A percentile compares a stretch with the other conserved stretches of the same genome.
Conservation (phyloP, 2,329 filamentous ascomycete species). For the Penicillium capsulatum region DNA sequence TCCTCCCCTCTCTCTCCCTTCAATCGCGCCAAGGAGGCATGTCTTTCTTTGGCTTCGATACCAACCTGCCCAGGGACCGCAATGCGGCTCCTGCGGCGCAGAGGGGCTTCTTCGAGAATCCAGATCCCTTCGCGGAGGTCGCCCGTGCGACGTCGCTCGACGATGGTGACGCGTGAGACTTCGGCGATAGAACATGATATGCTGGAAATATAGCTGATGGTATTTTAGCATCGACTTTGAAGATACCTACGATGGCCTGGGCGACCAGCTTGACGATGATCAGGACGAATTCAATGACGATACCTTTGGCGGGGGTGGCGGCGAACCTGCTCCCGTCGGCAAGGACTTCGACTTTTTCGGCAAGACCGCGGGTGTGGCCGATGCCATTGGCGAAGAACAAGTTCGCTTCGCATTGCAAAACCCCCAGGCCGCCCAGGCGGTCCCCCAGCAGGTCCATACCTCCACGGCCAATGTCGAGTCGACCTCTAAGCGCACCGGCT, state of each 20-base stretch:
- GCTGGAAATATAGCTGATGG: slow-evolving; percentile 1
- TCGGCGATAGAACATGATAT: slow-evolving; percentile 9
- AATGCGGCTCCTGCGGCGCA: slow-evolving; percentile 62
- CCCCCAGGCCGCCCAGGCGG: slow-evolving; percentile 45
- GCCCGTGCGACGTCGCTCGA: slow-evolving; percentile 55
- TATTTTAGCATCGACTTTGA: slow-evolving; percentile 73
- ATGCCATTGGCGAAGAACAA: slow-evolving; percentile 87
- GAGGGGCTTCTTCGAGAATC: slow-evolving; percentile 71
- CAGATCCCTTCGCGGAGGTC: slow-evolving; percentile 85
- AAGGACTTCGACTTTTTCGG: slow-evolving; percentile 98
- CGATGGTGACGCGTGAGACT: slow-evolving; percentile 58
- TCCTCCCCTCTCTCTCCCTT: slow-evolving; percentile 11
- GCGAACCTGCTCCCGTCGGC: slow-evolving; percentile 56
- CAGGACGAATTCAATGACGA: slow-evolving; percentile 96
- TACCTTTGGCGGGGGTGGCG: slow-evolving; percentile 63
- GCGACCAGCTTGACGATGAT: slow-evolving; percentile 82
- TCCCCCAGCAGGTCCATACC: slow-evolving; percentile 29
- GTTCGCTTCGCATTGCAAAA: slow-evolving; percentile 74
- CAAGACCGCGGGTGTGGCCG: slow-evolving; percentile 78
- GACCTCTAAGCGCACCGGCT: slow-evolving; percentile 71
- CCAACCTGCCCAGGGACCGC: slow-evolving; percentile 60
- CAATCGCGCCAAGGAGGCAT: slow-evolving; percentile 47
- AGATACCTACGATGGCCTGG: slow-evolving; percentile 93
- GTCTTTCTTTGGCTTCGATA: slow-evolving; percentile 91
- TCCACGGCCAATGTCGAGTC: slow-evolving; percentile 40